Evolutionary conservation across 805 yeast species (phyloP), one percentile per base, ranked within the genome.

Genomic region (Kuraishia molischiana): DNA sequence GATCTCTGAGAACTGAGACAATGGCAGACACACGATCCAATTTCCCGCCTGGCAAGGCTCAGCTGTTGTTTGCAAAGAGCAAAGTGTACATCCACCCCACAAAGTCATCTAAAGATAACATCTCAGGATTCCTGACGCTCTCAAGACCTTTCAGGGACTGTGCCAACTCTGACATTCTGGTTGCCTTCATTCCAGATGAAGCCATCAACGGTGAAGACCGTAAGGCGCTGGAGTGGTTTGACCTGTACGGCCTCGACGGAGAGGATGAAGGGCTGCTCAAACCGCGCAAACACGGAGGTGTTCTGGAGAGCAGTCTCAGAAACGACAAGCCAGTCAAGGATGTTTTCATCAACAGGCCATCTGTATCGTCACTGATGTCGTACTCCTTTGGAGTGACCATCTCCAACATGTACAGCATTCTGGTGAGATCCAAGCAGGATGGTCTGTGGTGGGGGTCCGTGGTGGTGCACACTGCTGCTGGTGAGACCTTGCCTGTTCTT

Each of bases 361-460:
- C 69, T 3, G 36, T 58, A 18, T 64, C 78, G 1, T 66, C 78
- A 2, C 50, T 74, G 19, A 54, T 76, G 2, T 72, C 85, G 1
- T 85, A 76, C 58, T 77, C 89, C 4, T 87, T 87, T 59, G 72
- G 81, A 3, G 54, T 80, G 17, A 69, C 77, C 14, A 54, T 84
- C 21, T 53, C 72, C 28, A 70, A 69, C 41, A 52, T 90, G 4
- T 90, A 77, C 55, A 83, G 95, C 19, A 67, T 92, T 30, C 95
- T 89, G 55, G 72, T 81, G 10, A 69, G 97, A 38, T 79, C 79
- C 2, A 97, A 96, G 4, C 77, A 87, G 2, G 62, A 76, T 13
- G 95, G 89, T 2, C 79, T 87, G 77, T 90, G 97, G 96, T 76
- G 73, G 59, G 99, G 99, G 0, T 84, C 95, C 0, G 62, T 90